These are phyloP conservation scores for Acacia melanoxylon DNA, from an alignment of 306 rosid species.

Conservation along the genomic window DNA sequence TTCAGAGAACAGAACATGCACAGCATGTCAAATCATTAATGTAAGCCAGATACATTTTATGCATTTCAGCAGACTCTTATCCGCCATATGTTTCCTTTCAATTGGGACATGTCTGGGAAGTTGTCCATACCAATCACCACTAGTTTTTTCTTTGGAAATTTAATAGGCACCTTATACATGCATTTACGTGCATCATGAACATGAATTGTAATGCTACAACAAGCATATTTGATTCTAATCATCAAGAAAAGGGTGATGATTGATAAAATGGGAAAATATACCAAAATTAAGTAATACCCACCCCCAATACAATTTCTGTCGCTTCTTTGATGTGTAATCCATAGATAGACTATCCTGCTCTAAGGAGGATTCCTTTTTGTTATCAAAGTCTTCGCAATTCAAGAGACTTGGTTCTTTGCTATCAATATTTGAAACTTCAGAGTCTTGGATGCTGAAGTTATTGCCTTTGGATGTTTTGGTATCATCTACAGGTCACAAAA, in stretches of 20 bases:
- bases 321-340: conserved; percentile 43
- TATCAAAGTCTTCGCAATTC: conserved; percentile 28
- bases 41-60: neutral
- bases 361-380: conserved; percentile 19
- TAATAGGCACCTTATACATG: neutral
- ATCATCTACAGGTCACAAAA: conserved; percentile 33
- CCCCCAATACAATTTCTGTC: conserved; percentile 82
- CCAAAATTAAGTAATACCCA: conserved; percentile 28
- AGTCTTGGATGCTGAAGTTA: conserved; percentile 11
- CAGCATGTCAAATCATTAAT: neutral
- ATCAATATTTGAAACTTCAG: conserved; percentile 28
- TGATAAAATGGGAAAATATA: neutral
- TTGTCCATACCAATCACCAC: neutral
- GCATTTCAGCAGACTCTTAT: neutral
- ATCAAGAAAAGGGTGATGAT: conserved; percentile 2
- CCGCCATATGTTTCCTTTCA: neutral
- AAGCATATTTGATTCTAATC: neutral
- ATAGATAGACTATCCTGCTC: conserved; percentile 26
- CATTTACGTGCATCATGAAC: neutral
- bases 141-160: neutral
- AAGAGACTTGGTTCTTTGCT: conserved; percentile 26
- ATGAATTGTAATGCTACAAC: neutral
- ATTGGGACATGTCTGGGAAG: neutral
- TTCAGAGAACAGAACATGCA: neutral
- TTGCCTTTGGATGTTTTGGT: conserved; percentile 30